phyloP scores from a whole-genome alignment of 108 stramenopile genomes.

The Nitzschia sp. region DNA sequence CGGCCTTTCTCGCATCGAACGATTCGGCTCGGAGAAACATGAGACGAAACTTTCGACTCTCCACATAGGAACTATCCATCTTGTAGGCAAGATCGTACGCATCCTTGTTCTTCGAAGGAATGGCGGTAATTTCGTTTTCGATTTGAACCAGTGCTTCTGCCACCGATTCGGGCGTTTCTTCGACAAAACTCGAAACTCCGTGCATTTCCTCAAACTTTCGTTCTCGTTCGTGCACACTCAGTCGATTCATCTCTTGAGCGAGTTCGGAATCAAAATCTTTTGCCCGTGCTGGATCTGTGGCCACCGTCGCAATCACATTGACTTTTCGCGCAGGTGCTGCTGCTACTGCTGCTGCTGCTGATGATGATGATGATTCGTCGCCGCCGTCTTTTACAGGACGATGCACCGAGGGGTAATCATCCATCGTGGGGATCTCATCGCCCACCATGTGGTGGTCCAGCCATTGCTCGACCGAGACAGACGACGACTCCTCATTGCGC shows the following conservation, averaged over 20 bases:
- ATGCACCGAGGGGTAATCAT: neutral
- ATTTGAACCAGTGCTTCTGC: neutral
- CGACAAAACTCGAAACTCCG: neutral
- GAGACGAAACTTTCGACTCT: constrained; percentile 31
- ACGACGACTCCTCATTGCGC: too few species aligned
- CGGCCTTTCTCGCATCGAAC: constrained; percentile 40
- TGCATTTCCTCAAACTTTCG: constrained; percentile 11
- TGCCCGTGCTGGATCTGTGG: neutral
- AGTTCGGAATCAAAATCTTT: neutral
- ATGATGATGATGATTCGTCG: too few species aligned
- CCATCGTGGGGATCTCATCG: neutral
- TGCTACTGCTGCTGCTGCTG: too few species aligned
- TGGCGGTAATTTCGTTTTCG: constrained; percentile 4
- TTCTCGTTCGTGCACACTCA: constrained; percentile 12
- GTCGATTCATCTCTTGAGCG: constrained; percentile 5
- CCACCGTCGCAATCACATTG: neutral
- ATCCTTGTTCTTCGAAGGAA: neutral
- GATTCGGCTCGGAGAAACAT: constrained; percentile 40
- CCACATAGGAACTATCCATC: constrained; percentile 18
- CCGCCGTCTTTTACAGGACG: neutral
- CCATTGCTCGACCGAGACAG: neutral
- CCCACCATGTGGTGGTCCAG: neutral
- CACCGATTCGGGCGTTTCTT: constrained; percentile 15
- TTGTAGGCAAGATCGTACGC: constrained; percentile 10
- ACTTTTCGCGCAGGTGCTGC: neutral